Conservation (phyloP, 805 yeast genomes). For the Pichia membranifaciens region DNA sequence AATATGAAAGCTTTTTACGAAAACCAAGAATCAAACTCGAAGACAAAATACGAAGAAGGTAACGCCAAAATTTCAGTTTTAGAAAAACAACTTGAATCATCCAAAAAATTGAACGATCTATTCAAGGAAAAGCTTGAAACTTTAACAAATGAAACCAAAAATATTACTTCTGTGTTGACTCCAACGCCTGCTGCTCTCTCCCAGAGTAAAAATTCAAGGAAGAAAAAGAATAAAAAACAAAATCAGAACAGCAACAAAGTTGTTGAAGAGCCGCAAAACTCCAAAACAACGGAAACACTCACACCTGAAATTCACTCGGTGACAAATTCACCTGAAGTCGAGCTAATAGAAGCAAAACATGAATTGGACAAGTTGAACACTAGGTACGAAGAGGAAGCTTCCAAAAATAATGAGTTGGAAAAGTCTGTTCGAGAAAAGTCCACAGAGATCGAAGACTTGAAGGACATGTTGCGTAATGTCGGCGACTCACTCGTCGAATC, state of each 20-base stretch:
- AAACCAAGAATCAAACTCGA: background rate
- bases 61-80: slow-evolving; percentile 13
- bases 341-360: slow-evolving; percentile 24
- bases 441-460: slow-evolving; percentile 63
- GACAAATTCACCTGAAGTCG: slow-evolving; percentile 12
- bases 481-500: slow-evolving; percentile 74
- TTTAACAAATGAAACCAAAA: slow-evolving; percentile 19
- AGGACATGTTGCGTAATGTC: slow-evolving; percentile 69
- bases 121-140: slow-evolving; percentile 25
- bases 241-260: slow-evolving; percentile 8
- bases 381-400: slow-evolving; percentile 9
- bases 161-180: background rate
- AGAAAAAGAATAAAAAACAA: slow-evolving; percentile 18
- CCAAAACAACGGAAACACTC: background rate
- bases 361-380: slow-evolving; percentile 18
- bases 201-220: slow-evolving; percentile 8
- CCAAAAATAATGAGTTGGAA: slow-evolving; percentile 19
- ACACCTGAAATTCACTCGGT: background rate
- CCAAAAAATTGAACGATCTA: slow-evolving; percentile 18
- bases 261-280: background rate
- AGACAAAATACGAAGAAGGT: slow-evolving; percentile 3
- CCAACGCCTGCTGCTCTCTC: background rate
- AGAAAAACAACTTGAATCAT: slow-evolving; percentile 22
- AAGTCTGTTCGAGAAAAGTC: slow-evolving; percentile 34
- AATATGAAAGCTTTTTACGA: background rate